Conservation (phyloP, 2,329 filamentous ascomycete species). For the Aspergillus pseudoviridinutans region DNA sequence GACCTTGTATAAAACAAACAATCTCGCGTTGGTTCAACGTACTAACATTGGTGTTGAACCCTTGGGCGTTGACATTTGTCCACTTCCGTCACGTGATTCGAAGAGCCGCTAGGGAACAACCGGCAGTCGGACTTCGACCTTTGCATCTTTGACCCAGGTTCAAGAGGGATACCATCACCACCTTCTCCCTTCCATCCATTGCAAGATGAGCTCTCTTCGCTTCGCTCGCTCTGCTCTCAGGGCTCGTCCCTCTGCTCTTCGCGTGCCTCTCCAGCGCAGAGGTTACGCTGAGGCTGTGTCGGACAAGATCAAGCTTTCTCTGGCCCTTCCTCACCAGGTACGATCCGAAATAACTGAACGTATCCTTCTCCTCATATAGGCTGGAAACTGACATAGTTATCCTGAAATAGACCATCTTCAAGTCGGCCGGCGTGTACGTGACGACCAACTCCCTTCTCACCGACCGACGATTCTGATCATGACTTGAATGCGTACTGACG, state of each 20-base stretch:
- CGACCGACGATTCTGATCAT: not conserved
- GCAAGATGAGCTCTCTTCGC: constrained; percentile 85
- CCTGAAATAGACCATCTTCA: constrained; percentile 59
- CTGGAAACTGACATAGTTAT: constrained; percentile 20
- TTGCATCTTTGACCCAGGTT: constrained; percentile 33
- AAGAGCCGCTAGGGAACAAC: constrained; percentile 36
- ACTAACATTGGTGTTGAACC: not conserved
- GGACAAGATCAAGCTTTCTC: constrained; percentile 97
- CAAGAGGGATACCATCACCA: constrained; percentile 33
- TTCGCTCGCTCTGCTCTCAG: constrained; percentile 85
- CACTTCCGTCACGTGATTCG: constrained; percentile 24
- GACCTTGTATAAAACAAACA: not conserved
- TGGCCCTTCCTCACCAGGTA: constrained; percentile 98
- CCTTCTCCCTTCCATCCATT: constrained; percentile 30
- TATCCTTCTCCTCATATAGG: not conserved
- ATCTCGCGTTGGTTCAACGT: not conserved
- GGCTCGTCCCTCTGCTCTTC: constrained; percentile 72
- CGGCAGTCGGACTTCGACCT: constrained; percentile 37
- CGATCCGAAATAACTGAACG: constrained; percentile 35
- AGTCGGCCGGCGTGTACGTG: constrained; percentile 67
- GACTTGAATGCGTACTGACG: constrained; percentile 38
- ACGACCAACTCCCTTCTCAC: not conserved
- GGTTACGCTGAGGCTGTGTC: constrained; percentile 84
- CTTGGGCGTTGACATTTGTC: constrained; percentile 7
- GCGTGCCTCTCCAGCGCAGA: constrained; percentile 75